Evolutionary conservation across 306 rosid genomes (phyloP).

Genomic region (Aeschynomene evenia): DNA sequence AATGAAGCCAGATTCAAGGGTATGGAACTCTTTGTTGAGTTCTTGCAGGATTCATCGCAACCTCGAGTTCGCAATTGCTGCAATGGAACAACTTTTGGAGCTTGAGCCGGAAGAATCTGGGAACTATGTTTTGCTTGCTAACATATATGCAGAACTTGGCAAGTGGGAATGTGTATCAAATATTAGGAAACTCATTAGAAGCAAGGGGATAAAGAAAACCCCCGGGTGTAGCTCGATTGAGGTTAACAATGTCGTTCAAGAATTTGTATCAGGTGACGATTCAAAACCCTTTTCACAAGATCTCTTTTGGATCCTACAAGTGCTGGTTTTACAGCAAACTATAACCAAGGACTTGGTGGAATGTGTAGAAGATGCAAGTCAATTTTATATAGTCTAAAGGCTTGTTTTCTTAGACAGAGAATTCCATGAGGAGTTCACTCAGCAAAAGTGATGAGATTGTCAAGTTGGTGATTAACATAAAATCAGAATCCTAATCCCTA

Average conservation of each 20-base stretch:
- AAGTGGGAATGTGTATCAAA: constrained; percentile 69
- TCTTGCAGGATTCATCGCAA: constrained; percentile 68
- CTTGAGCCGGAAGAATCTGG: constrained; percentile 85
- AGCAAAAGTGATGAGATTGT: background rate
- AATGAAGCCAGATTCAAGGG: constrained; percentile 64
- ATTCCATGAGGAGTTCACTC: constrained; percentile 1
- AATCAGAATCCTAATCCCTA: too few species aligned
- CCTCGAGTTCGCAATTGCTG: constrained; percentile 59
- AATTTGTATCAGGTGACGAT: constrained; percentile 59
- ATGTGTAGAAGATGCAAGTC: constrained; percentile 14
- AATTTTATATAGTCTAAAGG: background rate
- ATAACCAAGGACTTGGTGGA: constrained; percentile 31
- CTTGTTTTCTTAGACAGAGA: background rate
- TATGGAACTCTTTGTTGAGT: constrained; percentile 82
- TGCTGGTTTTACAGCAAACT: constrained; percentile 39
- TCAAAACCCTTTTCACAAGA: constrained; percentile 58
- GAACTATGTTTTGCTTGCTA: constrained; percentile 76
- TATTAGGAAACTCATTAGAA: constrained; percentile 60
- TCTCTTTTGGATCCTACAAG: constrained; percentile 50
- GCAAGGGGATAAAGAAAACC: constrained; percentile 61
- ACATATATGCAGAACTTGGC: constrained; percentile 71
- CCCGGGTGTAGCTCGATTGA: constrained; percentile 77
- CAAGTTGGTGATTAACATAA: too few species aligned
- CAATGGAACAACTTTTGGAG: constrained; percentile 59
- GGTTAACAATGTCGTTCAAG: constrained; percentile 57